Percentiles rank a stretch among this genome's conserved stretches.
Conservation (phyloP, 805 yeast species). For the Scheffersomyces lignosus region DNA sequence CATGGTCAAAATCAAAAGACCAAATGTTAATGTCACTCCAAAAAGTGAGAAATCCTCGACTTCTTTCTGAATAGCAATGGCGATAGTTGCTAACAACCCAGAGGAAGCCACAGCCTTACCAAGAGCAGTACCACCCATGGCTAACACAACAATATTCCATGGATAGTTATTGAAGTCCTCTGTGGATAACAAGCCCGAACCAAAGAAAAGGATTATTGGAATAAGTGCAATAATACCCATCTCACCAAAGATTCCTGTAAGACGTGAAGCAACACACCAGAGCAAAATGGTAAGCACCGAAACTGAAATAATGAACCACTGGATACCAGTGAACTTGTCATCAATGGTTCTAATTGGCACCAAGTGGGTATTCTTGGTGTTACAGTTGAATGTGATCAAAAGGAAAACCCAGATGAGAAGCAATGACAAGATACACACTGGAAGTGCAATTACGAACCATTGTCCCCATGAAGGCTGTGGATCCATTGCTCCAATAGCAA, state of each 20-base stretch:
- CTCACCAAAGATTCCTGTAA: conserved; percentile 79
- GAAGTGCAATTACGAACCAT: conserved; percentile 54
- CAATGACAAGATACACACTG: conserved; percentile 43
- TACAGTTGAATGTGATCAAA: conserved; percentile 57
- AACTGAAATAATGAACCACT: conserved; percentile 71
- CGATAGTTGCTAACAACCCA: conserved; percentile 80
- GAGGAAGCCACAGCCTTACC: conserved; percentile 95
- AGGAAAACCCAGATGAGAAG: conserved; percentile 47
- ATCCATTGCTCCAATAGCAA: conserved; percentile 52
- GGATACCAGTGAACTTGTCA: conserved; percentile 70
- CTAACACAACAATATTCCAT: conserved; percentile 93
- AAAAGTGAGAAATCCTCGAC: conserved; percentile 72
- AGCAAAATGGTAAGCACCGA: conserved; percentile 71
- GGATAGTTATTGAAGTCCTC: conserved; percentile 95
- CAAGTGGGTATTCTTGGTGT: conserved; percentile 45
- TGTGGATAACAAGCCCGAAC: conserved; percentile 80
- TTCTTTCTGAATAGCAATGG: conserved; percentile 59
- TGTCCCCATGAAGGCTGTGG: conserved; percentile 59
- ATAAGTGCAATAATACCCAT: conserved; percentile 95
- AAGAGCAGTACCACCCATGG: conserved; percentile 97
- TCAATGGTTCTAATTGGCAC: conserved; percentile 58
- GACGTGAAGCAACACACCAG: conserved; percentile 86
- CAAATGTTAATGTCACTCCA: conserved; percentile 70
- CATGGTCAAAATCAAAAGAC: conserved; percentile 38
- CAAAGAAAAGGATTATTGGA: conserved; percentile 89